Percentiles rank a stretch among this genome's conserved stretches.
phyloP scores from a whole-genome alignment of 768 basidiomycete genomes.

The Boletus coccyginus region DNA sequence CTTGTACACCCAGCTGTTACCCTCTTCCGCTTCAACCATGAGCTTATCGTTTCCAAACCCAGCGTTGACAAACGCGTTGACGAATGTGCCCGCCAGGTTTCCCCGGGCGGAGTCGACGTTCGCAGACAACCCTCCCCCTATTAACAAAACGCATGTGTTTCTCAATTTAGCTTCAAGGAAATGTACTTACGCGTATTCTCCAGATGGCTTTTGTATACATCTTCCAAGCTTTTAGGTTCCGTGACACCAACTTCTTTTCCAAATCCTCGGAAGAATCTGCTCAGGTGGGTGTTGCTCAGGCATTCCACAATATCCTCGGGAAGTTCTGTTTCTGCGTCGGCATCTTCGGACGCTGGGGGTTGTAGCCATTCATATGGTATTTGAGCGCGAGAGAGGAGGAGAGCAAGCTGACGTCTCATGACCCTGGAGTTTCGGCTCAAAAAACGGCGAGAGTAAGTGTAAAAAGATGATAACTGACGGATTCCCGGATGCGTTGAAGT shows the following conservation, averaged over 20 bases:
- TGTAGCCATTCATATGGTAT: slow-evolving; percentile 89
- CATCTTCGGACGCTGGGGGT: slow-evolving; percentile 45
- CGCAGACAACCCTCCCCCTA: slow-evolving; percentile 64
- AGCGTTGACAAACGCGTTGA: slow-evolving; percentile 98
- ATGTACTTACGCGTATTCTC: slow-evolving; percentile 75
- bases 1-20: slow-evolving; percentile 99
- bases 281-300: slow-evolving; percentile 82
- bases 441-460: not conserved
- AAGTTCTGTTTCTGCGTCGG: slow-evolving; percentile 61
- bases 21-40: slow-evolving; percentile 95
- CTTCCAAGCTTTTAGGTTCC: slow-evolving; percentile 90
- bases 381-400: slow-evolving; percentile 89
- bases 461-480: slow-evolving; percentile 48
- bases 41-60: slow-evolving; percentile 99
- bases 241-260: slow-evolving; percentile 90
- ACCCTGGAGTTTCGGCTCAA: slow-evolving; percentile 40
- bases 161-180: not conserved
- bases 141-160: not conserved
- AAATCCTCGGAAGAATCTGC: slow-evolving; percentile 81
- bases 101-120: slow-evolving; percentile 92
- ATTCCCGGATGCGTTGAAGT: slow-evolving; percentile 88
- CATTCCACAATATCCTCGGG: slow-evolving; percentile 83
- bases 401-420: slow-evolving; percentile 95
- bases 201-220: slow-evolving; percentile 95
- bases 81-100: slow-evolving; percentile 95